Conservation (phyloP, 768 basidiomycete species). For the Mycena chlorophos region DNA sequence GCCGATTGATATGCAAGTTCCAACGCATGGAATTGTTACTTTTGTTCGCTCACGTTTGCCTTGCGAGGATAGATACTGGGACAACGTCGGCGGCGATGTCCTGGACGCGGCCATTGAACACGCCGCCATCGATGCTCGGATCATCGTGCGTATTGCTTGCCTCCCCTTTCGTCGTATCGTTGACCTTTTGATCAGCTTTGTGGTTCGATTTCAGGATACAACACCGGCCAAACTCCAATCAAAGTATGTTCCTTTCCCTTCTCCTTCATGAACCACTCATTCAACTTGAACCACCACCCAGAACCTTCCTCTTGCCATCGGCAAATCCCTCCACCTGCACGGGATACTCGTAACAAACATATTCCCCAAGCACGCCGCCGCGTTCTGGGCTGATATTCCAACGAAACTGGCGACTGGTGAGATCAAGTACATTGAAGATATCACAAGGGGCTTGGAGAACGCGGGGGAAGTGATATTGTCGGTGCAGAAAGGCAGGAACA, state of each 20-base stretch:
- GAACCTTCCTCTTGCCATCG: conserved; percentile 34
- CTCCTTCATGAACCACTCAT: conserved; percentile 20
- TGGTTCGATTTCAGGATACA: conserved; percentile 5
- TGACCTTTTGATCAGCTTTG: neutral
- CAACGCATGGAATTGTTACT: no score
- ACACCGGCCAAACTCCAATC: neutral
- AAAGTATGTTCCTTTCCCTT: neutral
- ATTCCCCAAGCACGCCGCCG: conserved; percentile 29
- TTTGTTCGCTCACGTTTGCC: neutral
- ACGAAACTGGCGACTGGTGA: conserved; percentile 32
- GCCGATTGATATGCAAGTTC: conserved; percentile 42
- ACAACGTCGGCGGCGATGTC: conserved; percentile 43
- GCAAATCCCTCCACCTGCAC: conserved; percentile 37
- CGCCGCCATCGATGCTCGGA: conserved; percentile 36
- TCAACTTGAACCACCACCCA: conserved; percentile 23
- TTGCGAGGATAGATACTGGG: conserved; percentile 14
- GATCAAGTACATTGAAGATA: conserved; percentile 34
- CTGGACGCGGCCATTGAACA: conserved; percentile 44
- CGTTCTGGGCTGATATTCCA: conserved; percentile 36
- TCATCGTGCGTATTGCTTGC: conserved; percentile 27
- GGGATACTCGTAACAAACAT: conserved; percentile 36
- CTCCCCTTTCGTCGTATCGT: neutral
- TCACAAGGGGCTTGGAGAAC: conserved; percentile 33
- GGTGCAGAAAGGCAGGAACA: conserved; percentile 35
- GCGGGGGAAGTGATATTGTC: conserved; percentile 32